Evolutionary conservation across 2,329 filamentous ascomycete genomes (phyloP).

Genomic region (Aspergillus flavus): DNA sequence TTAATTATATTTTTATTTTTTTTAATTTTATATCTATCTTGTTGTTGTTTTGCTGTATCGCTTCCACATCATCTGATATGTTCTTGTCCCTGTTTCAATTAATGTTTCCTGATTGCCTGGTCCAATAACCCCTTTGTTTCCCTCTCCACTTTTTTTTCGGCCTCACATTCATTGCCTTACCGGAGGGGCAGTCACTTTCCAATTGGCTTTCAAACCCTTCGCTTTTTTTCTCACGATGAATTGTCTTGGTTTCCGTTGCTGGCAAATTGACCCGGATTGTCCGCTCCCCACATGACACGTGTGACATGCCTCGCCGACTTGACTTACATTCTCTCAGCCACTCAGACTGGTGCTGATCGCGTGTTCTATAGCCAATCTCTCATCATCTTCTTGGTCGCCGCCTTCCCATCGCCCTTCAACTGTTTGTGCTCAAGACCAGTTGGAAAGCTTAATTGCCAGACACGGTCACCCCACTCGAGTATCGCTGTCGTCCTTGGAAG

Average conservation of each 20-base stretch:
- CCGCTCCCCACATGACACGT: slow-evolving; percentile 32
- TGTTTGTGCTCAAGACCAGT: slow-evolving; percentile 34
- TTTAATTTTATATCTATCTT: background rate
- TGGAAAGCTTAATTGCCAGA: slow-evolving; percentile 41
- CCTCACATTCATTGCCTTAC: background rate
- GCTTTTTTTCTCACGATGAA: slow-evolving; percentile 11
- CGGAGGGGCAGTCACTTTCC: background rate
- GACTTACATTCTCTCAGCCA: slow-evolving; percentile 18
- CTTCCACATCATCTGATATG: background rate
- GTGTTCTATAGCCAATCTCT: slow-evolving; percentile 27
- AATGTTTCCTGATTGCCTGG: background rate
- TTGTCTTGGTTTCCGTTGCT: slow-evolving; percentile 9
- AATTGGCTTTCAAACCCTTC: background rate
- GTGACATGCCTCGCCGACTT: slow-evolving; percentile 27
- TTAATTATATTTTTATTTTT: background rate
- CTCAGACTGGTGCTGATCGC: slow-evolving; percentile 28
- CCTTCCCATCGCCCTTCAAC: slow-evolving; percentile 27
- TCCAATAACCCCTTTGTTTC: background rate
- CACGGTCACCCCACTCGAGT: slow-evolving; percentile 43
- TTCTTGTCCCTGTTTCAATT: background rate
- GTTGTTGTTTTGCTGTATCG: background rate
- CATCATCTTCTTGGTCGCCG: slow-evolving; percentile 26
- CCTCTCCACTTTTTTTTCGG: background rate
- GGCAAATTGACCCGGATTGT: slow-evolving; percentile 5
- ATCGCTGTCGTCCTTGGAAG: slow-evolving; percentile 41